Percentiles rank a stretch among this genome's conserved stretches.
Conservation (phyloP, 441 rosid species). For the Corymbia calophylla region DNA sequence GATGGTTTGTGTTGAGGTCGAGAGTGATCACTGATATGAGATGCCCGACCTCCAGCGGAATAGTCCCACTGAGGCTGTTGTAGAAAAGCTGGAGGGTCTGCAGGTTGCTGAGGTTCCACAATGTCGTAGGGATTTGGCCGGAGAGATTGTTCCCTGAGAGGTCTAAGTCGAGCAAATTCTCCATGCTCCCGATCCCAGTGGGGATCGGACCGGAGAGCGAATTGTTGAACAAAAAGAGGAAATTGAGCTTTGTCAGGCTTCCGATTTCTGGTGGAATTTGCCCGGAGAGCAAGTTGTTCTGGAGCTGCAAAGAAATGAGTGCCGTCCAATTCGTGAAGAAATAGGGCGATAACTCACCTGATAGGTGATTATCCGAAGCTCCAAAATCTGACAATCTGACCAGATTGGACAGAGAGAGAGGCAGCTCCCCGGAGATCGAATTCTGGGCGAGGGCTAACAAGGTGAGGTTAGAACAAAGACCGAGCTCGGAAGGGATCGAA, state of each 20-base stretch:
- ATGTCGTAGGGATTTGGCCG: slow-evolving; percentile 23
- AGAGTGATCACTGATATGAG: slow-evolving; percentile 14
- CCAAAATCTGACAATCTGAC: slow-evolving; percentile 23
- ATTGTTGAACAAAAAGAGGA: slow-evolving; percentile 33
- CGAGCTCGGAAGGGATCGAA: slow-evolving; percentile 47
- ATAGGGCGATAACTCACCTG: slow-evolving; percentile 34
- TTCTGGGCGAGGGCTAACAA: slow-evolving; percentile 43
- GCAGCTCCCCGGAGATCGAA: slow-evolving; percentile 38
- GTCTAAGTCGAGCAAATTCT: slow-evolving; percentile 10
- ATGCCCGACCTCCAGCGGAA: slow-evolving; percentile 32
- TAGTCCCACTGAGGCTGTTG: slow-evolving; percentile 30
- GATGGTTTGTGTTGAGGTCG: slow-evolving; percentile 23
- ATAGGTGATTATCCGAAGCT: slow-evolving; percentile 31
- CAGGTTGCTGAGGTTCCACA: slow-evolving; percentile 28
- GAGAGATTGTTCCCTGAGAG: slow-evolving; percentile 31
- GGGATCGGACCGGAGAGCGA: slow-evolving; percentile 30
- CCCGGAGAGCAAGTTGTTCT: slow-evolving; percentile 38
- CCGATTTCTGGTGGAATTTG: slow-evolving; percentile 46
- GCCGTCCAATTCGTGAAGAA: slow-evolving; percentile 39
- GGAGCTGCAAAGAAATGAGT: slow-evolving; percentile 39
- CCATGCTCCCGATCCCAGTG: slow-evolving; percentile 38
- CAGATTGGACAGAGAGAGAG: slow-evolving; percentile 45
- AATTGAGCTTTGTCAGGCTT: slow-evolving; percentile 18
- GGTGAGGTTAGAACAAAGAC: slow-evolving; percentile 42
- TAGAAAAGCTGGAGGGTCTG: slow-evolving; percentile 10